Evolutionary conservation across 768 basidiomycete species (phyloP), one percentile per base, ranked within the genome.

Genomic region (Tephrocybe sp.): DNA sequence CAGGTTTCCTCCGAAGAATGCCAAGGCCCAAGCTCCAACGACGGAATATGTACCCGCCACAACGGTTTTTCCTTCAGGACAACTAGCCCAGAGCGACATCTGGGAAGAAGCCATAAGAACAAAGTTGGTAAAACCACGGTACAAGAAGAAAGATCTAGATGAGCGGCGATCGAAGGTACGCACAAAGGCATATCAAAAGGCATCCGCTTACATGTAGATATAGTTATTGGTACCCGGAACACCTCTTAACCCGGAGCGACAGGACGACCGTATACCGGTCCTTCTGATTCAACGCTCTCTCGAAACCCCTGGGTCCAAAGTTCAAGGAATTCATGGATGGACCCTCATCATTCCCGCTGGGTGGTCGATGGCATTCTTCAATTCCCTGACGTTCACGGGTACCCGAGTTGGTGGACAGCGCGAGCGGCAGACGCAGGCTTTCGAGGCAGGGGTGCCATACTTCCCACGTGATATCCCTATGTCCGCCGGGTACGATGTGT

Each of bases 361-460:
- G 11, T 98, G 94, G 93, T 79, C 81, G 0, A 96, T 93, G 86
- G 77, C 94, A 1, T 92, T 98, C 69, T 83, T 90, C 54, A 77
- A 76, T 32, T 95, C 94, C 2, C 78, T 99, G 42, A 76, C 78
- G 3, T 84, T 83, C 64, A 93, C 94, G 0, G 87, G 89, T 18
- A 90, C 89, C 1, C 86, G 92, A 6, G 77, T 96, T 15, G 89
- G 79, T 5, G 96, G 95, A 2, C 87, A 94, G 60, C 82, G 86
- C 24, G 92, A 98, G 61, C 81, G 87, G 27, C 78, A 79, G 56
- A 85, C 84, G 4, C 92, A 96, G 58, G 74, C 81, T 31, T 92
- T 89, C 59, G 96, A 98, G 68, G 83, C 89, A 3, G 89, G 89
- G 5, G 68, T 70, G 0, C 61, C 79, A 2, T 82, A 82, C 53